These are phyloP conservation scores for Exsudoporus frostii DNA, from an alignment of 768 basidiomycete genomes.

Conservation along the genomic window DNA sequence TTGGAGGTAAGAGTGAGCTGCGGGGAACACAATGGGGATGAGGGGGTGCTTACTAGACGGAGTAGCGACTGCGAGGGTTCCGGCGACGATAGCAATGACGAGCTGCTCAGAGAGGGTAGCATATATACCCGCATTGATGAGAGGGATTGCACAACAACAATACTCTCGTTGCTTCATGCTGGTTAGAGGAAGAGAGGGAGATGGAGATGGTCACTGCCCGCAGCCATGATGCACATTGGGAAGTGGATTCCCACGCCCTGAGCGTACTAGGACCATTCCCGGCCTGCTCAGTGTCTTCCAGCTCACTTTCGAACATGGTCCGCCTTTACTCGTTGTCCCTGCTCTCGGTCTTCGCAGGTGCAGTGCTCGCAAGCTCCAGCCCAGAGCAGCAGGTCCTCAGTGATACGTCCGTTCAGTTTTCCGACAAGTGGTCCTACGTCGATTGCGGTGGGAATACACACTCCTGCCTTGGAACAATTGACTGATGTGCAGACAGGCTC, in stretches of 20 bases:
- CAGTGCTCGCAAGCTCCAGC: constrained; percentile 22
- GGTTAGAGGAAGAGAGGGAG: neutral
- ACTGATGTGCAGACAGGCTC: constrained; percentile 38
- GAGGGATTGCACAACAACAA: constrained; percentile 90
- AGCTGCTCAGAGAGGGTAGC: constrained; percentile 75
- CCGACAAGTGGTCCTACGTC: constrained; percentile 58
- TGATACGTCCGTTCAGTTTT: constrained; percentile 32
- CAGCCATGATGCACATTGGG: constrained; percentile 3
- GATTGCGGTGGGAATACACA: constrained; percentile 66
- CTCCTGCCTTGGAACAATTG: neutral
- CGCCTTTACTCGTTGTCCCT: constrained; percentile 26
- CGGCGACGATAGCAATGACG: constrained; percentile 59
- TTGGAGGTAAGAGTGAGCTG: constrained; percentile 29
- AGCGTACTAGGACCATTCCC: constrained; percentile 16
- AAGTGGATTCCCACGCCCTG: constrained; percentile 19
- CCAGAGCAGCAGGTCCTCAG: constrained; percentile 31
- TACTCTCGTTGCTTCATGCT: constrained; percentile 78
- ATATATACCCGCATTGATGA: constrained; percentile 90
- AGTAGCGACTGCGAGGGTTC: constrained; percentile 71
- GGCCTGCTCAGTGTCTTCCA: constrained; percentile 19
- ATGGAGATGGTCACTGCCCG: neutral
- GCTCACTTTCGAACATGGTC: constrained; percentile 26
- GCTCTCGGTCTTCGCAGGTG: constrained; percentile 25
- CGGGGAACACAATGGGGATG: neutral
- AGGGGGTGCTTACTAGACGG: constrained; percentile 60